Percentiles rank a stretch among this genome's conserved stretches.
Evolutionary conservation across 352 stramenopile genomes (phyloP).

Genomic region (Globisporangium parvum): DNA sequence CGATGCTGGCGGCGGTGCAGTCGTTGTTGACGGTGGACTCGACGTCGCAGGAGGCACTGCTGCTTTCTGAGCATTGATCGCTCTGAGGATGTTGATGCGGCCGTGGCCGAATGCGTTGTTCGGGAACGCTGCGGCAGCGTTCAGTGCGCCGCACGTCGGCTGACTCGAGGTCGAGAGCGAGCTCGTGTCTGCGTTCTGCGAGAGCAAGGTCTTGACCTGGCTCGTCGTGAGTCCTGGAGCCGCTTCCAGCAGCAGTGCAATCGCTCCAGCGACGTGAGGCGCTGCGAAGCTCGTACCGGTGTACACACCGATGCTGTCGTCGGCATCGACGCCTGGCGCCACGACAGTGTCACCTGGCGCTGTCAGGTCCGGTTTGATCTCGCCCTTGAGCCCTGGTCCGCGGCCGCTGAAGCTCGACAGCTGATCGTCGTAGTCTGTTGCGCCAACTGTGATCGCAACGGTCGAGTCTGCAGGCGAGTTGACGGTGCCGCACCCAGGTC

Average conservation of each 20-base stretch:
- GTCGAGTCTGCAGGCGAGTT: constrained; percentile 26
- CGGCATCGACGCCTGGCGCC: constrained; percentile 10
- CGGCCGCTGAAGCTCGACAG: constrained; percentile 26
- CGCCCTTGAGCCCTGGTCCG: constrained; percentile 28
- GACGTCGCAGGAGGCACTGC: not conserved
- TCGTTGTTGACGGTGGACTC: not conserved
- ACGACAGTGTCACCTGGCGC: constrained; percentile 29
- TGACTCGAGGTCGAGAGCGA: constrained; percentile 8
- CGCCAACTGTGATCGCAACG: constrained; percentile 37
- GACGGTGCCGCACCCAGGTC: constrained; percentile 33
- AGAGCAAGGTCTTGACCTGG: constrained; percentile 23
- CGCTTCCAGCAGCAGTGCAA: constrained; percentile 32
- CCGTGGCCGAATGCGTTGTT: constrained; percentile 60
- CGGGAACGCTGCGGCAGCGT: constrained; percentile 20
- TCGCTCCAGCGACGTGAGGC: constrained; percentile 29
- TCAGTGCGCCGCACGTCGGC: constrained; percentile 4
- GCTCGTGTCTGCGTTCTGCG: constrained; percentile 10
- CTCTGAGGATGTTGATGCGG: constrained; percentile 33
- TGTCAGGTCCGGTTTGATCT: constrained; percentile 37
- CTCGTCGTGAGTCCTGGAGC: constrained; percentile 19
- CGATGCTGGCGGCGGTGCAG: not conserved
- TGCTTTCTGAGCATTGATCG: constrained; percentile 16
- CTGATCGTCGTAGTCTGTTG: constrained; percentile 30
- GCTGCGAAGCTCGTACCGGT: constrained; percentile 33
- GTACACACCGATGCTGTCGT: constrained; percentile 12